phyloP scores from a whole-genome alignment of 768 basidiomycete species.

The Panus rudis region DNA sequence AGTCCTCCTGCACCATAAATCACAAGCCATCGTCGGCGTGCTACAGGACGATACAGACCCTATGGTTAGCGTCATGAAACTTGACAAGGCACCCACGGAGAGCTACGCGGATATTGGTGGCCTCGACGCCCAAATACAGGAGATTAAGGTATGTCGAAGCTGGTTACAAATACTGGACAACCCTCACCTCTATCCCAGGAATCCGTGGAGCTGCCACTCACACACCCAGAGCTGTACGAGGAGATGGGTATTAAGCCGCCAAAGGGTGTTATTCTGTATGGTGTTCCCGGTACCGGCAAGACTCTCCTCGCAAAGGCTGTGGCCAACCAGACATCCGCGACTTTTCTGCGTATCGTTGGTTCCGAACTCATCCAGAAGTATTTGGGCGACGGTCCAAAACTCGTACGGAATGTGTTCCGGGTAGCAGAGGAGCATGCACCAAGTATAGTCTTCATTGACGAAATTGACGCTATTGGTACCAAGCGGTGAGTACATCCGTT shows the following conservation, averaged over 20 bases:
- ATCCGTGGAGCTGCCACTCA: slow-evolving; percentile 95
- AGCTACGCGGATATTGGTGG: slow-evolving; percentile 99
- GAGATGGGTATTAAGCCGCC: slow-evolving; percentile 99
- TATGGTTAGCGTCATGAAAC: slow-evolving; percentile 96
- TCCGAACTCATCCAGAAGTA: slow-evolving; percentile 99
- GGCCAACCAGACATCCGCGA: slow-evolving; percentile 96
- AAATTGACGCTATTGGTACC: slow-evolving; percentile 97
- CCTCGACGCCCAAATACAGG: slow-evolving; percentile 93
- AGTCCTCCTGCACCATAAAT: slow-evolving; percentile 94
- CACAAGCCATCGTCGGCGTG: slow-evolving; percentile 90
- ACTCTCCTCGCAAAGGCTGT: slow-evolving; percentile 96
- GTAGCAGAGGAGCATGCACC: slow-evolving; percentile 98
- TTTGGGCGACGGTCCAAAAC: slow-evolving; percentile 96
- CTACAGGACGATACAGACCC: slow-evolving; percentile 94
- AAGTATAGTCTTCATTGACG: slow-evolving; percentile 98
- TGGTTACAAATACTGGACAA: slow-evolving; percentile 2
- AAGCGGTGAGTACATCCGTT: slow-evolving; percentile 61
- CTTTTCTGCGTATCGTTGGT: slow-evolving; percentile 94
- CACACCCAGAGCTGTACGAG: slow-evolving; percentile 97
- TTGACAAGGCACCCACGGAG: slow-evolving; percentile 98
- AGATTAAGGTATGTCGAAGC: slow-evolving; percentile 73
- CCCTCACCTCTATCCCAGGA: slow-evolving; percentile 47
- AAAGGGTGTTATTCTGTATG: slow-evolving; percentile 98
- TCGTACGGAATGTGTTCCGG: slow-evolving; percentile 94
- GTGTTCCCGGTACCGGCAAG: slow-evolving; percentile 97